Evolutionary conservation across 2,329 filamentous ascomycete genomes (phyloP).

Genomic region (Fusarium sterilihyphosum): DNA sequence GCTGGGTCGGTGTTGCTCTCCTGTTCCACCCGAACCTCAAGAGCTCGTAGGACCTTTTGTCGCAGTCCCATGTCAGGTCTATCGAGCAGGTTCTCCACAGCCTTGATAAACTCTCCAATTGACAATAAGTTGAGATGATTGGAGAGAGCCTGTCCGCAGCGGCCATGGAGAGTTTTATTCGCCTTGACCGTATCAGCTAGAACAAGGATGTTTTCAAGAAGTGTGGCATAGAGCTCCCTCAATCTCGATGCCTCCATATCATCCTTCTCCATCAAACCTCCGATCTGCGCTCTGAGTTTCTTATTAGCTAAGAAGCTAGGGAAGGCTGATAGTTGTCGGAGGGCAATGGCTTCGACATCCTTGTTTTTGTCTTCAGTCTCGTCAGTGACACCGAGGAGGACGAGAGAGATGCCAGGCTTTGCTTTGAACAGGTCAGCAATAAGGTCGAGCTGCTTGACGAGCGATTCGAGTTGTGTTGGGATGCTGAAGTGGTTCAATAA

Average conservation of each 20-base stretch:
- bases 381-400: constrained; percentile 70
- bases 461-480: constrained; percentile 79
- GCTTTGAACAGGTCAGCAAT: constrained; percentile 79
- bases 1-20: constrained; percentile 74
- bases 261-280: constrained; percentile 66
- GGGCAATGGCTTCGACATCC: constrained; percentile 61
- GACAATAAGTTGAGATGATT: constrained; percentile 87
- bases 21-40: constrained; percentile 81
- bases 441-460: constrained; percentile 80
- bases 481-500: constrained; percentile 78
- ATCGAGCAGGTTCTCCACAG: constrained; percentile 83
- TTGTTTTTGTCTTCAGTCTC: constrained; percentile 59
- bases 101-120: constrained; percentile 87
- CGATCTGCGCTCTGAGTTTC: constrained; percentile 65
- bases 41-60: constrained; percentile 80
- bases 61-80: constrained; percentile 79
- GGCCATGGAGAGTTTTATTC: constrained; percentile 64
- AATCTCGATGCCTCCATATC: constrained; percentile 74
- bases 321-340: constrained; percentile 65
- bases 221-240: constrained; percentile 73
- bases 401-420: constrained; percentile 77
- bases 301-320: constrained; percentile 68
- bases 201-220: constrained; percentile 72
- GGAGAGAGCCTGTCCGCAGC: constrained; percentile 76
- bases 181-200: constrained; percentile 73